Evolutionary conservation across 2,329 filamentous ascomycete genomes (phyloP).

Genomic region (Neonectria coccinea): DNA sequence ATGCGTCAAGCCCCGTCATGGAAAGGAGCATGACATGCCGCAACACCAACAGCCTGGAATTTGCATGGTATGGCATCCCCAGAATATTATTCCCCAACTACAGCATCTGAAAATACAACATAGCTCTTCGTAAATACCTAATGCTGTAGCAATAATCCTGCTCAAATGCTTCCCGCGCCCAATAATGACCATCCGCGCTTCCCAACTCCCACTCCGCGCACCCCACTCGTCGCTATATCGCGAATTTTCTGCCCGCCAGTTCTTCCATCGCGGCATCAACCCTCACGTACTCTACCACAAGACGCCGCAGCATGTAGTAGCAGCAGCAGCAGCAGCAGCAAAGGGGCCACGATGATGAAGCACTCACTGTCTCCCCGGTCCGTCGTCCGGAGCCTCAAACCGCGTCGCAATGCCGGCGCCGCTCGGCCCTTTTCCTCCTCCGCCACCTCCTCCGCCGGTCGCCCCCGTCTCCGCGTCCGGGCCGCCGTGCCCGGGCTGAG

Average conservation of each 20-base stretch:
- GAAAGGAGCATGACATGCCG: neutral
- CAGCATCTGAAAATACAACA: too few species aligned
- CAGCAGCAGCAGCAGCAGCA: conserved; percentile 11
- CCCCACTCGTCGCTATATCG: conserved; percentile 36
- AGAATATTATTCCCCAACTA: too few species aligned
- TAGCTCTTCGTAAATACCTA: too few species aligned
- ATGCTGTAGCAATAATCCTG: neutral
- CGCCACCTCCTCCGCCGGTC: conserved; percentile 27
- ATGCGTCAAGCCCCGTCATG: neutral
- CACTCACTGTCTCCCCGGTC: conserved; percentile 25
- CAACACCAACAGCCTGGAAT: too few species aligned
- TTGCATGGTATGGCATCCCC: too few species aligned
- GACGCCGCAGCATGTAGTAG: conserved; percentile 33
- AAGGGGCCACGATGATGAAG: conserved; percentile 34
- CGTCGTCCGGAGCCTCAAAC: conserved; percentile 27
- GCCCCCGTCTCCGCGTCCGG: conserved; percentile 31
- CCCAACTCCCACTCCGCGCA: conserved; percentile 23
- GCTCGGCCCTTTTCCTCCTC: conserved; percentile 27
- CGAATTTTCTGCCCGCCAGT: conserved; percentile 40
- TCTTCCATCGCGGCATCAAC: conserved; percentile 28
- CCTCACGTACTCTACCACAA: neutral
- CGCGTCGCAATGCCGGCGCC: conserved; percentile 21
- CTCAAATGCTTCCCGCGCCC: neutral
- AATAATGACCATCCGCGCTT: neutral
- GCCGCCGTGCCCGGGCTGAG: conserved; percentile 31